These are phyloP conservation scores for Podospora pseudoanserina DNA, from an alignment of 495 filamentous ascomycete genomes.

Conservation along the genomic window DNA sequence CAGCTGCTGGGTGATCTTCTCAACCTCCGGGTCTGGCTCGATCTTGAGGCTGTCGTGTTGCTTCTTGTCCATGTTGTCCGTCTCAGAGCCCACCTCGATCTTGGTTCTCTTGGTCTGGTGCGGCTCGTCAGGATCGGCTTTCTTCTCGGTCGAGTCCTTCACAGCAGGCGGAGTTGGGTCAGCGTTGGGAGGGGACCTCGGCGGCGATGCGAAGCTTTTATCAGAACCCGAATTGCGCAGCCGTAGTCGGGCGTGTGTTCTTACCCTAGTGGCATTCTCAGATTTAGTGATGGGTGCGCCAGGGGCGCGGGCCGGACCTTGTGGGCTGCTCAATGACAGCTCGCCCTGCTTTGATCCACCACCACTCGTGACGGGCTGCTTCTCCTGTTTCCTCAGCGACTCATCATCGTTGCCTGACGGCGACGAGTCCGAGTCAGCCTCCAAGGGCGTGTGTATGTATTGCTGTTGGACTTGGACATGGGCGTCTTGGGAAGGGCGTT, in stretches of 20 bases:
- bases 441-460: constrained; percentile 5
- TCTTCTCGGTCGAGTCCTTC: constrained; percentile 5
- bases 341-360: constrained; percentile 9
- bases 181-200: background rate
- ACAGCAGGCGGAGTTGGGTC: background rate
- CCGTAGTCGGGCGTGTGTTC: constrained; percentile 5
- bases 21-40: constrained; percentile 4
- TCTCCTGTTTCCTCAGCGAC: constrained; percentile 10
- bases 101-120: background rate
- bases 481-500: constrained; percentile 14
- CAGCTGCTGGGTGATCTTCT: background rate
- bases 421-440: constrained; percentile 16
- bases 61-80: background rate
- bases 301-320: constrained; percentile 19
- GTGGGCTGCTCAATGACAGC: constrained; percentile 12
- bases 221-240: background rate
- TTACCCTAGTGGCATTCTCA: constrained; percentile 18
- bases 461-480: background rate
- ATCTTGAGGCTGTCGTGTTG: background rate
- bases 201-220: constrained; percentile 13
- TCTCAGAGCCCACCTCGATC: background rate
- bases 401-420: constrained; percentile 1
- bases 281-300: constrained; percentile 14
- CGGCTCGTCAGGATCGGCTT: constrained; percentile 9
- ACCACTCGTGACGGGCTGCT: constrained; percentile 11